Conservation (phyloP, 345 rosid genomes). For the Mercurialis annua region DNA sequence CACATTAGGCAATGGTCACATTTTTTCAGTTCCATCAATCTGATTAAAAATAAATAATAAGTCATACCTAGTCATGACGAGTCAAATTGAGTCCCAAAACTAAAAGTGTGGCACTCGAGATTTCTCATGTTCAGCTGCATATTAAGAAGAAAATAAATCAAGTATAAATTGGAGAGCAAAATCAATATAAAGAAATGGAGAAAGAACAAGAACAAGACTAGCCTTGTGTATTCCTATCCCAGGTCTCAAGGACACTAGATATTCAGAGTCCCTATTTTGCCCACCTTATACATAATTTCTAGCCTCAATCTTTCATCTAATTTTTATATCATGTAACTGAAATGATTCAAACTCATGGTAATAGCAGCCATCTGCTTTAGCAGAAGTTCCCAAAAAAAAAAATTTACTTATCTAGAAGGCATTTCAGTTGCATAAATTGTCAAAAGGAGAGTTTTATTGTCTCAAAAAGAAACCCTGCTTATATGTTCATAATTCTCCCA, state of each 20-base stretch:
- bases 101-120: constrained; percentile 76
- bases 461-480: background rate
- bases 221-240: background rate
- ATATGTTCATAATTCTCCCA: background rate
- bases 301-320: background rate
- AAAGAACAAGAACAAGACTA: background rate
- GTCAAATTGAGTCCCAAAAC: constrained; percentile 52
- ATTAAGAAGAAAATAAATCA: background rate
- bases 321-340: background rate
- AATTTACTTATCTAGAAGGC: background rate
- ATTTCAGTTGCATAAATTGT: background rate
- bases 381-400: background rate
- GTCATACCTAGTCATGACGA: constrained; percentile 23
- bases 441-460: background rate
- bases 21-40: background rate
- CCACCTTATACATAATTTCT: background rate
- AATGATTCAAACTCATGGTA: background rate
- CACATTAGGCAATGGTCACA: background rate
- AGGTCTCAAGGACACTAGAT: background rate
- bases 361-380: background rate
- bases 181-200: background rate
- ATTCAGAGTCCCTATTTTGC: background rate
- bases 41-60: background rate
- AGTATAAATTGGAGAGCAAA: background rate
- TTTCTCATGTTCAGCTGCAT: constrained; percentile 73